Evolutionary conservation across 495 filamentous ascomycete species (phyloP).

Genomic region (Aspergillus diversus): DNA sequence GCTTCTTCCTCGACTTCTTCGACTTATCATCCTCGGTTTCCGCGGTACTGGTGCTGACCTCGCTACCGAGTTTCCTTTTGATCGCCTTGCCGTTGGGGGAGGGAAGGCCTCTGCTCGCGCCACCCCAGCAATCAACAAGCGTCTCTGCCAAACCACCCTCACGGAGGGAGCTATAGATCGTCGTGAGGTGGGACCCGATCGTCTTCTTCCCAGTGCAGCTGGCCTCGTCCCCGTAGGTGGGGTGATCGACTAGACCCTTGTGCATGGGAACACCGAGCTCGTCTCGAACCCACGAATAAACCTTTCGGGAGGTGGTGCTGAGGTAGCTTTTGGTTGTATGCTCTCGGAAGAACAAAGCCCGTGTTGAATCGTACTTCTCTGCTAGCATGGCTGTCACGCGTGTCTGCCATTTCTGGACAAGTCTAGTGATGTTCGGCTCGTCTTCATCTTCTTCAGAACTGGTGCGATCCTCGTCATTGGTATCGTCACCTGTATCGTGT

Average conservation of each 20-base stretch:
- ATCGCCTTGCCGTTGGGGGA: no score
- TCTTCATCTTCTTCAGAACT: not conserved
- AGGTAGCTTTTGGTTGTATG: slow-evolving; percentile 19
- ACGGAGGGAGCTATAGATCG: slow-evolving; percentile 28
- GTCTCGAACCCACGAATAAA: slow-evolving; percentile 31
- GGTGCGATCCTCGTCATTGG: not conserved
- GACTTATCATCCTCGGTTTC: no score
- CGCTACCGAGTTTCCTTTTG: no score
- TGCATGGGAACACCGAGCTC: slow-evolving; percentile 31
- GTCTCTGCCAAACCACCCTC: slow-evolving; percentile 21
- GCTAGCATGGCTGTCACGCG: not conserved
- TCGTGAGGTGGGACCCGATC: slow-evolving; percentile 29
- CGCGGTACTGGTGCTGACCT: no score
- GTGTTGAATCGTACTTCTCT: slow-evolving; percentile 2
- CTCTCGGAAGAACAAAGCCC: slow-evolving; percentile 3
- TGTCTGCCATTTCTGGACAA: slow-evolving; percentile 13
- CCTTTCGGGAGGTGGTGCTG: slow-evolving; percentile 22
- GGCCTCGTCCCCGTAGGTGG: slow-evolving; percentile 20
- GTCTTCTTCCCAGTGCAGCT: slow-evolving; percentile 16
- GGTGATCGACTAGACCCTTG: slow-evolving; percentile 33
- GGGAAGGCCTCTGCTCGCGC: not conserved
- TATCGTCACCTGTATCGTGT: not conserved
- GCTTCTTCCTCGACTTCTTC: no score
- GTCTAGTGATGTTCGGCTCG: not conserved
- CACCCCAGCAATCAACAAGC: slow-evolving; percentile 54